Percentiles rank a stretch among this genome's conserved stretches.
phyloP scores from a whole-genome alignment of 768 basidiomycete genomes.

The Scleroderma citrinum region DNA sequence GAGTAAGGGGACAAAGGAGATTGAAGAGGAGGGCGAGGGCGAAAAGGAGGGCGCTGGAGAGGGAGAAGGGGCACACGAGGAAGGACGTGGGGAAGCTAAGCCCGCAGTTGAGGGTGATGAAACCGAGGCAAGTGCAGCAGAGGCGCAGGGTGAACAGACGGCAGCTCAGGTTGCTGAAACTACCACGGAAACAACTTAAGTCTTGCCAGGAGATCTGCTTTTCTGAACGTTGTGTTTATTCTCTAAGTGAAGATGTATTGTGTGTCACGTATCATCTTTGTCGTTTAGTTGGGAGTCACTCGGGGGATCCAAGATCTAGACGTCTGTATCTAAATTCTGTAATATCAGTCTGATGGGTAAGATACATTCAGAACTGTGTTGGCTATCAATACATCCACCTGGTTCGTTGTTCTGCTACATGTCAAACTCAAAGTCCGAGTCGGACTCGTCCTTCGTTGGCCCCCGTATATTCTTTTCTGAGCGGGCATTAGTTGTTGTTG shows the following conservation, averaged over 20 bases:
- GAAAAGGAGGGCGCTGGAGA: conserved; percentile 26
- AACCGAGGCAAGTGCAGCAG: conserved; percentile 5
- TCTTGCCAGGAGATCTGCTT: not conserved
- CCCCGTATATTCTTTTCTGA: conserved; percentile 51
- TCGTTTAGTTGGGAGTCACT: conserved; percentile 4
- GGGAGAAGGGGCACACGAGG: conserved; percentile 19
- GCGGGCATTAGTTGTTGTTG: conserved; percentile 47
- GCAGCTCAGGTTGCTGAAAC: not conserved
- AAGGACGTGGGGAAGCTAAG: conserved; percentile 18
- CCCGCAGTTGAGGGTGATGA: conserved; percentile 8
- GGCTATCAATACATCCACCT: not conserved
- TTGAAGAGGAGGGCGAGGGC: conserved; percentile 26
- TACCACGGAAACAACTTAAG: not conserved
- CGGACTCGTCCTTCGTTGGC: conserved; percentile 52
- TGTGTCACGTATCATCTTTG: not conserved
- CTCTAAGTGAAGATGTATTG: not conserved
- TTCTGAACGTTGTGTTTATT: not conserved
- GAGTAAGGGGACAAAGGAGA: conserved; percentile 50
- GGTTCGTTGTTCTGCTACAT: conserved; percentile 31
- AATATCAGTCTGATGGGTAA: not conserved
- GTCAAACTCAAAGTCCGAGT: conserved; percentile 76
- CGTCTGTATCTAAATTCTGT: not conserved
- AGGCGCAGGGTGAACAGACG: too few relatives aligned
- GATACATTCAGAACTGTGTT: not conserved
- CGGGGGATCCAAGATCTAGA: too few relatives aligned